Percentiles rank a stretch among this genome's conserved stretches.
phyloP scores from a whole-genome alignment of 2,329 filamentous ascomycete species.

The Alternaria rosae region DNA sequence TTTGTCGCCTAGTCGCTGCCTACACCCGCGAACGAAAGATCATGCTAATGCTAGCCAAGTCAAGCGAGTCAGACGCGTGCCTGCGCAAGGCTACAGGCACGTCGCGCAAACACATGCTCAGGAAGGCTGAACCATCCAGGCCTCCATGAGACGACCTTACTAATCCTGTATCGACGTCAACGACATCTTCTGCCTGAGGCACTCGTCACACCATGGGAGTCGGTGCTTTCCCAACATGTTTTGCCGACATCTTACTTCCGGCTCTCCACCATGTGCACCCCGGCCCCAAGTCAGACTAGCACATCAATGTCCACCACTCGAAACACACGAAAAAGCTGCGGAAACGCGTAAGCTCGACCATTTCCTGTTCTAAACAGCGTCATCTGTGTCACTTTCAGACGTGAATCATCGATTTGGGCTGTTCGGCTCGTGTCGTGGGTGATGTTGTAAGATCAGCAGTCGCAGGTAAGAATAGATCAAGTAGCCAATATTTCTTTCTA shows the following conservation, averaged over 20 bases:
- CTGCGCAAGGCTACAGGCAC: slow-evolving; percentile 6
- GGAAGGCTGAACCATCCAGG: background rate
- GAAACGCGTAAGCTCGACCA: slow-evolving; percentile 36
- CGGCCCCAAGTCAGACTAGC: slow-evolving; percentile 19
- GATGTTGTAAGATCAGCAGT: slow-evolving; percentile 5
- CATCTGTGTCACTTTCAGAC: slow-evolving; percentile 22
- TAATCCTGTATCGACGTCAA: slow-evolving; percentile 6
- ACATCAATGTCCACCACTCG: slow-evolving; percentile 23
- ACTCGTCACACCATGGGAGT: slow-evolving; percentile 4
- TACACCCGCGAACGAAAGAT: background rate
- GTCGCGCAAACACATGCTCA: slow-evolving; percentile 12
- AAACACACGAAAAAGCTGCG: slow-evolving; percentile 18
- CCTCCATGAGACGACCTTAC: background rate
- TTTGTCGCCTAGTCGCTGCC: slow-evolving; percentile 3
- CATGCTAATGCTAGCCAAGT: slow-evolving; percentile 4
- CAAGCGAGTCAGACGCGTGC: slow-evolving; percentile 6
- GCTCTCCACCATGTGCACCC: slow-evolving; percentile 39
- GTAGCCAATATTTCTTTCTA: slow-evolving; percentile 1
- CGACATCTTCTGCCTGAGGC: slow-evolving; percentile 7
- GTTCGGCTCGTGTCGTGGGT: slow-evolving; percentile 18
- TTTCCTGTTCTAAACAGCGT: slow-evolving; percentile 17
- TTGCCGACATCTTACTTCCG: slow-evolving; percentile 36
- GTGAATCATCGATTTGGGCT: slow-evolving; percentile 6
- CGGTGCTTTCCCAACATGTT: slow-evolving; percentile 29
- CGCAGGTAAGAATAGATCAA: slow-evolving; percentile 11